Evolutionary conservation across 2,329 filamentous ascomycete genomes (phyloP).

Genomic region (Decorospora gaudefroyi): DNA sequence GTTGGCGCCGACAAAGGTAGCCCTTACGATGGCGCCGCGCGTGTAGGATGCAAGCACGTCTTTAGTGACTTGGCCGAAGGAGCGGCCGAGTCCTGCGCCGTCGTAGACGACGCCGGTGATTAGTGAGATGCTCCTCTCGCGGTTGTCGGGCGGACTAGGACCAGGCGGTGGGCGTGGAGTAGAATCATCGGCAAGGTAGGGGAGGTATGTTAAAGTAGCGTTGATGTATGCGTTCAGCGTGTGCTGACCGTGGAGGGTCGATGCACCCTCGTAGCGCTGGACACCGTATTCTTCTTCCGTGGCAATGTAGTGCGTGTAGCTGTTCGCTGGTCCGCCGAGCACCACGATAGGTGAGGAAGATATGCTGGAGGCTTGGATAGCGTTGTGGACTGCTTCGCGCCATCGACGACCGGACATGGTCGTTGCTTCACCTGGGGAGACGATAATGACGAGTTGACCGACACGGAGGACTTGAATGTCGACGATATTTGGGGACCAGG

Average conservation of each 20-base stretch:
- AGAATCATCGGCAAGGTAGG: conserved; percentile 60
- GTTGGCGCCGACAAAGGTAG: conserved; percentile 82
- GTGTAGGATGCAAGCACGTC: conserved; percentile 61
- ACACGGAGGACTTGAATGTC: conserved; percentile 85
- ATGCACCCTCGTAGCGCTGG: conserved; percentile 94
- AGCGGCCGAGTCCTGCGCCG: conserved; percentile 64
- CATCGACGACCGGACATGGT: conserved; percentile 92
- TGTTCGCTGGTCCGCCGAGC: conserved; percentile 86
- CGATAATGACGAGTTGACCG: conserved; percentile 80
- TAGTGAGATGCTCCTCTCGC: conserved; percentile 74
- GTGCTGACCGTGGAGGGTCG: conserved; percentile 82
- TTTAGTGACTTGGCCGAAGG: conserved; percentile 69
- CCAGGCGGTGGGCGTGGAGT: conserved; percentile 53
- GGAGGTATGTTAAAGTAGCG: conserved; percentile 73
- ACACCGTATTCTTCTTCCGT: conserved; percentile 80
- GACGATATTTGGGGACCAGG: conserved; percentile 89
- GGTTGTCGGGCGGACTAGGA: conserved; percentile 75
- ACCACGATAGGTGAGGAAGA: conserved; percentile 64
- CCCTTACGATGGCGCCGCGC: conserved; percentile 65
- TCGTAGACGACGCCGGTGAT: conserved; percentile 81
- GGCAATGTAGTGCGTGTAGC: conserved; percentile 80
- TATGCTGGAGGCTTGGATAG: conserved; percentile 27
- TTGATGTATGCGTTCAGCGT: conserved; percentile 88
- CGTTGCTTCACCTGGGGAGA: conserved; percentile 84
- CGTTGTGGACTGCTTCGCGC: conserved; percentile 58